Conservation (phyloP, 306 rosid genomes). For the Cucurbita pepo region DNA sequence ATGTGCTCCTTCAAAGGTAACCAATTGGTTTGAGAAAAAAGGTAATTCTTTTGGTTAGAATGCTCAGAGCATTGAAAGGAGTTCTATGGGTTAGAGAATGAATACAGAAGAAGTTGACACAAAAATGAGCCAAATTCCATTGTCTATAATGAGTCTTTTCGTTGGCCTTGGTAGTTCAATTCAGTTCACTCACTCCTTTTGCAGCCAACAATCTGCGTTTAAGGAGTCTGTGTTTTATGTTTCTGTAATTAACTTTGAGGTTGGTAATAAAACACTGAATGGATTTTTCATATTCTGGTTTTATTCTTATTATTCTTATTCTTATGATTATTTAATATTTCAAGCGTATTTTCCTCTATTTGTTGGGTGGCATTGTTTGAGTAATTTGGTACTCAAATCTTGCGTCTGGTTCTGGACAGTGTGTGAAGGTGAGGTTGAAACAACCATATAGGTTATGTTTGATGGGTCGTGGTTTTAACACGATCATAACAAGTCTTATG, state of each 20-base stretch:
- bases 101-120: background rate
- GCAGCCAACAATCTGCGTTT: conserved; percentile 4
- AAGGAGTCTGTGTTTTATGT: background rate
- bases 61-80: background rate
- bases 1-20: conserved; percentile 1
- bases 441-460: too few relatives aligned
- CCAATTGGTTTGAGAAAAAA: conserved; percentile 1
- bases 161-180: conserved; percentile 7
- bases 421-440: too few relatives aligned
- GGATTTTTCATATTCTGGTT: background rate
- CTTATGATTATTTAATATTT: background rate
- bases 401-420: too few relatives aligned
- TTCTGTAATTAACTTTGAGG: background rate
- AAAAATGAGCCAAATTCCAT: conserved; percentile 1
- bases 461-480: too few relatives aligned
- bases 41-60: background rate
- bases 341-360: background rate
- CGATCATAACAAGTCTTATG: too few relatives aligned
- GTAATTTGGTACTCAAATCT: too few relatives aligned
- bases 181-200: background rate
- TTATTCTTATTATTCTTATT: background rate
- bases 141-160: conserved; percentile 1
- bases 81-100: background rate
- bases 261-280: conserved; percentile 5
- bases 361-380: too few relatives aligned